Evolutionary conservation across 192 early-diverging fungal genomes (phyloP).

Genomic region (Coemansia sp.): DNA sequence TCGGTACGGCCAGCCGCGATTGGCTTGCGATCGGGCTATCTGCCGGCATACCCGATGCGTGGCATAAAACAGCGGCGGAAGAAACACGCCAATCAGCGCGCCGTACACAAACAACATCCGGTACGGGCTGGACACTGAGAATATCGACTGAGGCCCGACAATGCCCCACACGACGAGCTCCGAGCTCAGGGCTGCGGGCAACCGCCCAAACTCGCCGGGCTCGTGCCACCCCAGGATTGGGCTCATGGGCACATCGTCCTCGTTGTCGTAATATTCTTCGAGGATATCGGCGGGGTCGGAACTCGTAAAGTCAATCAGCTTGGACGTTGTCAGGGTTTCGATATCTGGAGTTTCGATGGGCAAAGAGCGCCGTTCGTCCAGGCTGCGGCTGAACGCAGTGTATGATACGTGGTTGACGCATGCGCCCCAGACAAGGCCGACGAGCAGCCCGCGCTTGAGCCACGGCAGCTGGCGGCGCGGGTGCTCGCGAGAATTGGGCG

Average conservation of each 20-base stretch:
- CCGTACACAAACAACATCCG: constrained; percentile 45
- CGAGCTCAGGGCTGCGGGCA: constrained; percentile 48
- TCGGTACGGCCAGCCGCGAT: background rate
- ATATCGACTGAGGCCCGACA: constrained; percentile 41
- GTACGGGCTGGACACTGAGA: constrained; percentile 37
- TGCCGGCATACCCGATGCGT: constrained; percentile 2
- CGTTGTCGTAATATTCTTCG: constrained; percentile 12
- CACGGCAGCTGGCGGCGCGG: constrained; percentile 24
- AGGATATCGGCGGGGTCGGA: constrained; percentile 3
- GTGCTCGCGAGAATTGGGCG: too few species aligned
- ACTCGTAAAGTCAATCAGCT: constrained; percentile 12
- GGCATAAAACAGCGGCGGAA: constrained; percentile 22
- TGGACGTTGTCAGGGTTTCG: background rate
- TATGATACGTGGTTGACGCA: constrained; percentile 46
- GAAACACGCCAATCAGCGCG: constrained; percentile 23
- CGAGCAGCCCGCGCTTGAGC: constrained; percentile 40
- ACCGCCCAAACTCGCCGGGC: constrained; percentile 42
- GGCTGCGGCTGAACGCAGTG: constrained; percentile 17
- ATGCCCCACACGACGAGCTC: constrained; percentile 54
- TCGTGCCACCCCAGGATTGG: constrained; percentile 46
- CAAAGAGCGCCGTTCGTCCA: constrained; percentile 5
- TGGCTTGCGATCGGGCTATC: background rate
- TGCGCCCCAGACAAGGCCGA: constrained; percentile 48
- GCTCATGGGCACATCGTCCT: background rate
- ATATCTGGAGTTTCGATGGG: constrained; percentile 2